Conservation (phyloP, 225 moss, liverwort and hornwort species). For the Rhytidiadelphus loreus region DNA sequence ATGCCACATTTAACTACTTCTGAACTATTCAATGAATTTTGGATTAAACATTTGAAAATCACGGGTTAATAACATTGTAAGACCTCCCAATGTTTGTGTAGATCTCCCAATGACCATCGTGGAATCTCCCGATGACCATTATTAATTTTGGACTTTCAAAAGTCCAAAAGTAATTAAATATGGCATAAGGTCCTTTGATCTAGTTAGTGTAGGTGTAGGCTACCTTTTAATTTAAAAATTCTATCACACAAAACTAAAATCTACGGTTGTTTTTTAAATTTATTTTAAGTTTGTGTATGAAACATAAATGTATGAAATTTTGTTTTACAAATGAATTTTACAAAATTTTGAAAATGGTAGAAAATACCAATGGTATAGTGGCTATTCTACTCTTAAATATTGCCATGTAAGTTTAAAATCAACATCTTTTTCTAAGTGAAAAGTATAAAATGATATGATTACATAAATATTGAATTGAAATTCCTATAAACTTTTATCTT, state of each 20-base stretch:
- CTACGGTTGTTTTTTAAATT: neutral
- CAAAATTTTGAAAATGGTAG: neutral
- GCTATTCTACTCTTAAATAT: neutral
- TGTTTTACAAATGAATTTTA: neutral
- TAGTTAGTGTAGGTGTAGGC: fast-evolving
- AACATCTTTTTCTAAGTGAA: neutral
- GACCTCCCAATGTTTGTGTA: no score
- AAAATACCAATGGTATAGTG: neutral
- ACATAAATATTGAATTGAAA: neutral
- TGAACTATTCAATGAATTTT: no score
- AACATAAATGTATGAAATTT: neutral
- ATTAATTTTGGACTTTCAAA: no score
- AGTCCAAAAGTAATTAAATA: no score
- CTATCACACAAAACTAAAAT: neutral
- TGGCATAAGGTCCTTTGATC: neutral
- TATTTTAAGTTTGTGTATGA: neutral
- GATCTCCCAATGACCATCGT: no score
- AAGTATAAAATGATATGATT: neutral
- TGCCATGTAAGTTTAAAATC: neutral
- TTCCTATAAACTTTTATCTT: neutral
- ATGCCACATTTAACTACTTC: no score
- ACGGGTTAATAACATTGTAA: no score
- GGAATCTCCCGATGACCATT: no score
- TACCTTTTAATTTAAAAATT: neutral
- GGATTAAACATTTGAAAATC: no score